Base-by-base conservation (phyloP, 2,329 filamentous ascomycete genomes). In the Talaromyces sp. region DNA sequence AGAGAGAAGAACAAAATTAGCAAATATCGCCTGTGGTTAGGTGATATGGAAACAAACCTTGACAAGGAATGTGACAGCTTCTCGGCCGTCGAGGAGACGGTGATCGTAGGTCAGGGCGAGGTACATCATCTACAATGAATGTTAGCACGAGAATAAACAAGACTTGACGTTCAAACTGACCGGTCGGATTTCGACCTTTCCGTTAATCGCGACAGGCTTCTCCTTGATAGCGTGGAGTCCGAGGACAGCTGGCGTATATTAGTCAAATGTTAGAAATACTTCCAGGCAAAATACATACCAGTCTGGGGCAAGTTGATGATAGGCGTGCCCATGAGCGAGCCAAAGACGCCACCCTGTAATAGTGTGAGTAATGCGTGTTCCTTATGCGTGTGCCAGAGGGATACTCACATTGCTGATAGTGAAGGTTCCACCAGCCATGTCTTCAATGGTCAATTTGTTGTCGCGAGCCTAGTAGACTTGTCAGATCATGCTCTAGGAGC, bases 281-380 rank as follows among this genome's bases (percentile, higher is more conserved):
- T 6, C 17, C 25, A 28, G 36, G 22, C 33, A 57, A 57, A 27
- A 25, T 51, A 54, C 75, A 65, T 65, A 80, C 79, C 90, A 63
- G 90, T 93, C 75, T 98, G 93, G 15, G 93, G 93, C 55, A 96
- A 83, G 79, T 99, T 99, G 82, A 99, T 98, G 75, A 99, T 98
- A 10, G 95, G 95, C 0, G 95, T 99, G 57, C 95, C 95, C 90
- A 96, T 96, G 63, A 98, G 83, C 15, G 93, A 97, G 62, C 95
- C 95, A 71, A 99, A 99, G 58, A 99, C 93, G 68, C 95, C 95
- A 62, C 95, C 87, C 76, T 83, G 65, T 39, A 64, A 62, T 33
- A 63, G 49, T 49, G 36, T 19, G n/a, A 19, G 36, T 22, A 19
- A 27, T 5, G n/a, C 28, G 49, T 25, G 44, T 51, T 4, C 6